Percentiles rank a stretch among this genome's conserved stretches.
Evolutionary conservation across 768 basidiomycete species (phyloP).

Genomic region (Pleurotus tuoliensis): DNA sequence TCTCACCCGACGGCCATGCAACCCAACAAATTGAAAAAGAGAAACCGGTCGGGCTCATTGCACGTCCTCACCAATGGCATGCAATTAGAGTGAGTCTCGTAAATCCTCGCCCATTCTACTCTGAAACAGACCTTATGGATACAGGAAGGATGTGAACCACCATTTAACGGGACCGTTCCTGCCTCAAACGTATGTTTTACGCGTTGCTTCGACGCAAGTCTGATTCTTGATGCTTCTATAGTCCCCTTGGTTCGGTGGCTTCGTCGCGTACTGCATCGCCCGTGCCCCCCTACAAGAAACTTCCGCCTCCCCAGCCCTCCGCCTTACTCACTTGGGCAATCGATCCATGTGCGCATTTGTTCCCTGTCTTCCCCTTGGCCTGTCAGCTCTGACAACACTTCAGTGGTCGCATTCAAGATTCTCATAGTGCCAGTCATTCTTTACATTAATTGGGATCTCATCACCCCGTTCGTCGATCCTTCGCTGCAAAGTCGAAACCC

Average conservation of each 20-base stretch:
- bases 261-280: conserved; percentile 35
- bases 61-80: conserved; percentile 20
- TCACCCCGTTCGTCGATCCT: conserved; percentile 40
- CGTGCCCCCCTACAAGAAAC: conserved; percentile 3
- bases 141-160: conserved; percentile 51
- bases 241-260: conserved; percentile 35
- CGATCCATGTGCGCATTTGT: conserved; percentile 53
- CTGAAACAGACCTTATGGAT: conserved; percentile 5
- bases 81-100: conserved; percentile 20
- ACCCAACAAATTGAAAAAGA: background rate
- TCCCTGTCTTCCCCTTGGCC: background rate
- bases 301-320: conserved; percentile 18
- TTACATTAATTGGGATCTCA: conserved; percentile 61
- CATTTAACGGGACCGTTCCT: conserved; percentile 62
- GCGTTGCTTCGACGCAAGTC: background rate
- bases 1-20: background rate
- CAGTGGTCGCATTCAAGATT: conserved; percentile 66
- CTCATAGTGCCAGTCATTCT: conserved; percentile 57
- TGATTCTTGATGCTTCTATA: conserved; percentile 17
- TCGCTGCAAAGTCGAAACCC: conserved; percentile 56
- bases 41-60: conserved; percentile 12
- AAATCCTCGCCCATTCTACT: background rate
- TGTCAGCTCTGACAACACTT: background rate
- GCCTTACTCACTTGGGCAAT: conserved; percentile 69
- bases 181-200: conserved; percentile 52